Conservation (phyloP, 306 rosid species). For the Luffa aegyptiaca region DNA sequence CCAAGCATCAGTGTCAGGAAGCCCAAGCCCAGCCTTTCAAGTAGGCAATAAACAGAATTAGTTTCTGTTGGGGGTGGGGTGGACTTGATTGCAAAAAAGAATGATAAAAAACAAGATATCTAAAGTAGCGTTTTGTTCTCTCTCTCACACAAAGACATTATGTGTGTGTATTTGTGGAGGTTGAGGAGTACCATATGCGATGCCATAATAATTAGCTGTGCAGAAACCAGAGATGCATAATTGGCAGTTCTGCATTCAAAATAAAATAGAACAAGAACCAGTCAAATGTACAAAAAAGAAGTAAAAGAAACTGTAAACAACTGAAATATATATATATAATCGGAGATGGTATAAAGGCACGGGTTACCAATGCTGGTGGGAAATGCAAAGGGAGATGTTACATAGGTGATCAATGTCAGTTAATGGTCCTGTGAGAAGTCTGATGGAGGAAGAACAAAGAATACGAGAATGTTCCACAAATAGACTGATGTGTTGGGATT, state of each 20-base stretch:
- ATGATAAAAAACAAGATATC: not conserved
- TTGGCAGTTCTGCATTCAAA: conserved; percentile 52
- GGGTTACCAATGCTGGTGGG: not conserved
- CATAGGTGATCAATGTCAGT: not conserved
- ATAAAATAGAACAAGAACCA: not conserved
- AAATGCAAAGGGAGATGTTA: not conserved
- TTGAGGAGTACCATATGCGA: conserved; percentile 75
- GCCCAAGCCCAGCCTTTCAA: conserved; percentile 90
- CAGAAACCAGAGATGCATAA: conserved; percentile 84
- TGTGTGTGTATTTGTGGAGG: not conserved
- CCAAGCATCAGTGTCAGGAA: conserved; percentile 91
- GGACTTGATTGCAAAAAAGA: not conserved
- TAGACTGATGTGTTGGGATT: not conserved
- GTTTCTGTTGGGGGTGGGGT: not conserved
- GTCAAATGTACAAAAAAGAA: not conserved
- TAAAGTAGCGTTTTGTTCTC: not conserved
- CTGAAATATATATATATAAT: too few species aligned
- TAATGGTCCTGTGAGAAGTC: not conserved
- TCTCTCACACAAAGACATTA: not conserved
- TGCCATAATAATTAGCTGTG: conserved; percentile 66
- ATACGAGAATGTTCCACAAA: not conserved
- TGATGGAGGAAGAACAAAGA: not conserved
- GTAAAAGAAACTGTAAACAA: not conserved
- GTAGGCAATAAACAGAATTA: conserved; percentile 14
- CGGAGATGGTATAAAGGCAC: not conserved